Base-by-base conservation (phyloP, 345 rosid species). In the Populus deltoides region DNA sequence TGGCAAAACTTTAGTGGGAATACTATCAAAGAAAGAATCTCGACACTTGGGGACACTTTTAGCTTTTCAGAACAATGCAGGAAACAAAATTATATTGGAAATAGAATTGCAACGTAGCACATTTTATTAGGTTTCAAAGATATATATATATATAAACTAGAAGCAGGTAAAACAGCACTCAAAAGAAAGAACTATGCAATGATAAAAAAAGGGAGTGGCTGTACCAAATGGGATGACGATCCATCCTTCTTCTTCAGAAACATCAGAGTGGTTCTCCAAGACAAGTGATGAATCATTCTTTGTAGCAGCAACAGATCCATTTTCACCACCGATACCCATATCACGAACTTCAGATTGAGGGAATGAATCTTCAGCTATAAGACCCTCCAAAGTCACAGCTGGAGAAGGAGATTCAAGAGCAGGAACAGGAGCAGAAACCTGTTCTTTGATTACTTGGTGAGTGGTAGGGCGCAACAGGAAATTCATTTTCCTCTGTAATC, bases 211-310 rank as follows among this genome's bases (percentile, higher is more conserved):
- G 29, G 4, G 41, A 18, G 75, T 78, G 41, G 70, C 63, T 49
- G 35, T 89, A 96, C 99, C 89, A 63, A 82, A 86, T n/a, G 99
- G 99, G 73, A 97, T 90, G 24, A 87, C 85, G 80, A 97, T 90
- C 94, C 95, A 92, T 81, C 98, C 99, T 87, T 97, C 92, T 82
- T 92, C 94, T 38, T 90, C 96, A 8, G 92, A 85, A 27, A 97
- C 98, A 89, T 91, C 94, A 2, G 76, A 84, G 86, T 92, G 91
- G 16, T 85, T 88, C 66, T 88, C 95, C 73, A 78, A 43, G 62
- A 66, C 76, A 75, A 74, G 57, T 22, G 6, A 35, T 70, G 83
- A 78, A 67, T 82, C 87, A 36, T 61, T 73, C 72, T 75, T 89
- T 49, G 77, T 67, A 35, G 83, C 89, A 10, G 71, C 88, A 78